Base-by-base conservation (phyloP, 768 basidiomycete species). In the Auricularia cornea region DNA sequence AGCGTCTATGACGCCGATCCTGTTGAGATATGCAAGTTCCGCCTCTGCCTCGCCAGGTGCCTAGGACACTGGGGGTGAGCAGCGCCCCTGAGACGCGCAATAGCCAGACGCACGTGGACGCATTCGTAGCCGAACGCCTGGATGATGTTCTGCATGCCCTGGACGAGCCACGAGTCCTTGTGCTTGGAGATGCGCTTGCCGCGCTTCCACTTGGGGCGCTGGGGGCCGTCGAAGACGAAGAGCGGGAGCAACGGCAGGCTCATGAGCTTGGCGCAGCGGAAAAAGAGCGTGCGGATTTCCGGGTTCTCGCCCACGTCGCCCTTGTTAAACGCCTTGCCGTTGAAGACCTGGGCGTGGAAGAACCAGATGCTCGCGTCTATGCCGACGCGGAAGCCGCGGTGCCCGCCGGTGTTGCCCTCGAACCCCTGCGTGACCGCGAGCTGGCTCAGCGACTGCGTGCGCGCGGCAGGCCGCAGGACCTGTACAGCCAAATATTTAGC, bases 11-110 rank as follows among this genome's bases (percentile, higher is more conserved):
- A 89, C 73, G 2, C 92, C 92, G 51, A 87, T 83, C 3, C 82
- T 78, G 68, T 93, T 94, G 61, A 98, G 79, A 66, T 90, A 88
- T 0, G 94, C 94, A 2, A 98, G 79, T 70, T 96, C 94, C 0
- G 94, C 94, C 73, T 98, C 95, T 0, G 95, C 95, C 74, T 97
- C 95, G 20, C 92, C 94, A 5, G 94, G 94, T 18, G 93, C 79
- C 78, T 77, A 59, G 29, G 6, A 57, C 51, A 41, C n/a, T n/a
- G n/a, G 38, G 28, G 12, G 11, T 20, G 12, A 48, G 8, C 28
- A 31, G 60, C 23, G 3, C 31, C 74, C 38, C 29, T 63, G 41
- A 70, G 62, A 70, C 71, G 75, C 75, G 73, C 40, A 35, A n/a
- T 10, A 29, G 10, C 4, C 18, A 28, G 14, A 65, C 76, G 67